Base-by-base conservation (phyloP, 768 basidiomycete species). In the Cystofilobasidium ferigula region DNA sequence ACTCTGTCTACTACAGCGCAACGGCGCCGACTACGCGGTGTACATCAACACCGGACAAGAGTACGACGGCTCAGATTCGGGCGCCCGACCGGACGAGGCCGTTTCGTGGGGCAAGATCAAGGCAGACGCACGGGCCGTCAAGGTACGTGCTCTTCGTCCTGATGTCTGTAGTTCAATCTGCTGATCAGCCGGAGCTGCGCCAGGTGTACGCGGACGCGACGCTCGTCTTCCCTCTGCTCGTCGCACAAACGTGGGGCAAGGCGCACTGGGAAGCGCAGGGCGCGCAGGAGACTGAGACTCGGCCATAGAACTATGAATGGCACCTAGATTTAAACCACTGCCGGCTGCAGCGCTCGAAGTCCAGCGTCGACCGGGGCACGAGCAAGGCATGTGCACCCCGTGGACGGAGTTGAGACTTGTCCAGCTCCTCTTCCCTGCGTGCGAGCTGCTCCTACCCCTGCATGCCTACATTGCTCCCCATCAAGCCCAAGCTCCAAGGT, bases 21-120 rank as follows among this genome's bases (percentile, higher is more conserved):
- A 99, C 73, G 95, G 95, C 12, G 95, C 95, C 12, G 95, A 99
- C 75, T 98, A 84, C 71, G 89, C 94, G 3, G 94, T 99, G 16
- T 99, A 86, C 74, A 93, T 99, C 70, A 99, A 98, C 73, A 99
- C 95, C 1, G 95, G 94, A 0, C 92, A 99, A 79, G 95, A 99
- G 79, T 99, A 95, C 70, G 95, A 99, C 74, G 95, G 95, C 2
- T 97, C 92, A 10, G 94, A 98, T 75, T 93, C 93, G 7, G 94
- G 94, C 22, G 93, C 95, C 36, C 81, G 89, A 66, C 95, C 95
- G 12, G 95, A 99, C 72, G 95, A 99, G 77, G 95, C 95, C 1
- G 84, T 99, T 30, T 92, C 89, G 3, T 99, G 95, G 95, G 95
- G 95, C 0, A 99, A 99, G 79, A 97, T 98, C 69, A 83, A 90